These are phyloP conservation scores for Gonium pectorale DNA, from an alignment of 139 green algal species.

Conservation along the genomic window DNA sequence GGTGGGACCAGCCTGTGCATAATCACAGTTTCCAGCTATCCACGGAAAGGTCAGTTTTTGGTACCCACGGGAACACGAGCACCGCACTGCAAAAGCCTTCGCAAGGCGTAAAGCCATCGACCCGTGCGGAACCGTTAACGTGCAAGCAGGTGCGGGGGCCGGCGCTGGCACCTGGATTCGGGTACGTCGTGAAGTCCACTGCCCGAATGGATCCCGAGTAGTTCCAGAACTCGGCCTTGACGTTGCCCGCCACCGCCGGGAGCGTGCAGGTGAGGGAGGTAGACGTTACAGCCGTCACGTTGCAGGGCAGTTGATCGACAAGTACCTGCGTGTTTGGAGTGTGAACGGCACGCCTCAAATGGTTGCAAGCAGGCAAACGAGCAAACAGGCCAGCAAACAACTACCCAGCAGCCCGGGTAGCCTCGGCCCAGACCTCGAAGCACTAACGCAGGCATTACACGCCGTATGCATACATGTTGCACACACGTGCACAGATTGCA, in stretches of 20 bases:
- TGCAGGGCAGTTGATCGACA: conserved; percentile 5
- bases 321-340: background rate
- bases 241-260: background rate
- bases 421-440: background rate
- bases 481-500: background rate
- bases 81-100: background rate
- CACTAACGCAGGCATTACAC: background rate
- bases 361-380: background rate
- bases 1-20: background rate
- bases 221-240: conserved; percentile 45
- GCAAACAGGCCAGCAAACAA: background rate
- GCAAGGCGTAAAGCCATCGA: background rate
- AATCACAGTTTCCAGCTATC: too few species aligned
- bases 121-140: background rate
- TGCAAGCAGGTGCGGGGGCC: background rate
- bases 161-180: background rate
- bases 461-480: background rate
- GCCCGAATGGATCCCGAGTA: background rate
- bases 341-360: background rate
- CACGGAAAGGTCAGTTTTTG: too few species aligned
- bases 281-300: background rate
- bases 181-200: background rate
- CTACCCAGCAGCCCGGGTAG: too few species aligned
- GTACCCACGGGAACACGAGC: too few species aligned
- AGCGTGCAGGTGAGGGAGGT: conserved; percentile 15